Evolutionary conservation across 192 early-diverging fungal genomes (phyloP).

Genomic region (Backusella tarrabulga): DNA sequence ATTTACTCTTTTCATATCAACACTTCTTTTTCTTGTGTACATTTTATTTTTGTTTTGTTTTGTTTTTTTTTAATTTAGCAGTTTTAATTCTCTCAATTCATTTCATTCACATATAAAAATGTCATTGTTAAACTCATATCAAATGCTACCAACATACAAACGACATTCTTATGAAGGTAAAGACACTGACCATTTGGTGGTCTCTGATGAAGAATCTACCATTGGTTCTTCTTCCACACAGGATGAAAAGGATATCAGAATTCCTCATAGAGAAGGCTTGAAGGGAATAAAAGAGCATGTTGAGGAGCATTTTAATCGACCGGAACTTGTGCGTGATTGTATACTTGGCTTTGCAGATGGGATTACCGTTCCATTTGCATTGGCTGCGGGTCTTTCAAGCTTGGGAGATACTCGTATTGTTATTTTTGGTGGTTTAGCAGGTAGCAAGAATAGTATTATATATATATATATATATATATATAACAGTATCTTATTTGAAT

Average conservation of each 20-base stretch:
- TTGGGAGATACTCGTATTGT: slow-evolving; percentile 52
- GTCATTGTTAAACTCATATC: not conserved
- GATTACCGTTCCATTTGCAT: slow-evolving; percentile 58
- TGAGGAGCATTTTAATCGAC: slow-evolving; percentile 41
- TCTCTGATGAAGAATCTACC: slow-evolving; percentile 6
- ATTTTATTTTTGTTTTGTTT: not conserved
- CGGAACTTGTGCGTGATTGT: slow-evolving; percentile 41
- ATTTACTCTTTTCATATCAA: not conserved
- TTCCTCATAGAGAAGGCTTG: slow-evolving; percentile 15
- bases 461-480: not conserved
- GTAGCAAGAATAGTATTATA: slow-evolving; percentile 13
- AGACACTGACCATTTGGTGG: not conserved
- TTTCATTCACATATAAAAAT: not conserved
- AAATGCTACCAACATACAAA: not conserved
- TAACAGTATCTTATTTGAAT: not conserved
- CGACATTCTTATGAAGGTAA: not conserved
- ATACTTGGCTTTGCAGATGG: slow-evolving; percentile 46
- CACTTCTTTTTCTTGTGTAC: not conserved
- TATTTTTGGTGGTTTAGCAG: slow-evolving; percentile 55
- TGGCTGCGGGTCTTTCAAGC: slow-evolving; percentile 60
- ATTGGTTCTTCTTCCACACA: not conserved
- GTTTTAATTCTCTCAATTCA: not conserved
- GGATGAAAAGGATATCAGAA: not conserved
- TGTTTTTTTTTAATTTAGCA: not conserved
- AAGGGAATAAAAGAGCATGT: slow-evolving; percentile 16